Evolutionary conservation across 176 grass and related monocot species (phyloP).

Genomic region (Aegilops sharonensis): DNA sequence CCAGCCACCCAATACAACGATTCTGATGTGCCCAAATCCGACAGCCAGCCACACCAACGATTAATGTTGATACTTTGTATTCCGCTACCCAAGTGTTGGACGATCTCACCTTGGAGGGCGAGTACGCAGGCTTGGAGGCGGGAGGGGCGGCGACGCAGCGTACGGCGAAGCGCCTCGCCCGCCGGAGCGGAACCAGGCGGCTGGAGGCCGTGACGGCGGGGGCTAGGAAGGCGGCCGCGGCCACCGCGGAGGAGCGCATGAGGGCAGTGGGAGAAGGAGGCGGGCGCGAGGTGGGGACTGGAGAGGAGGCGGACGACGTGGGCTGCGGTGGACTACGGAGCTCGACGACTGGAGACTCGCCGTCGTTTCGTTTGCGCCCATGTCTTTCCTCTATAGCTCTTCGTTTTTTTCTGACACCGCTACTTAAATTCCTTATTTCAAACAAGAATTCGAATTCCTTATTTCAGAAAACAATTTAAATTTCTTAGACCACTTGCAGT

Average conservation of each 20-base stretch:
- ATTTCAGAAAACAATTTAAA: too few species aligned
- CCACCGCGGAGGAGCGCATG: constrained; percentile 39
- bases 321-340: constrained; percentile 6
- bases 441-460: neutral
- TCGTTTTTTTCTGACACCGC: neutral
- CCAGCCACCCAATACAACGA: neutral
- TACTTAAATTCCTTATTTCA: neutral
- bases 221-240: constrained; percentile 26
- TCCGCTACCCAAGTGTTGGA: neutral
- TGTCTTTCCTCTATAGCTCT: neutral
- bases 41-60: neutral
- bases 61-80: neutral
- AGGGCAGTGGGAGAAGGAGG: neutral
- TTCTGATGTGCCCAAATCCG: neutral
- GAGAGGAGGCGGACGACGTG: constrained; percentile 36
- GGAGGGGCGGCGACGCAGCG: constrained; percentile 67
- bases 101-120: constrained; percentile 64
- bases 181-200: constrained; percentile 18
- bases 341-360: neutral
- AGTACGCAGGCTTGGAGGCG: constrained; percentile 26
- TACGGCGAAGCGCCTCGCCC: constrained; percentile 38
- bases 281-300: neutral
- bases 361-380: neutral
- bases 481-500: neutral
- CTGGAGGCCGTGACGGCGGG: constrained; percentile 17